Evolutionary conservation across 78 protist genomes (phyloP).

Genomic region (Tieghemostelium lacteum): DNA sequence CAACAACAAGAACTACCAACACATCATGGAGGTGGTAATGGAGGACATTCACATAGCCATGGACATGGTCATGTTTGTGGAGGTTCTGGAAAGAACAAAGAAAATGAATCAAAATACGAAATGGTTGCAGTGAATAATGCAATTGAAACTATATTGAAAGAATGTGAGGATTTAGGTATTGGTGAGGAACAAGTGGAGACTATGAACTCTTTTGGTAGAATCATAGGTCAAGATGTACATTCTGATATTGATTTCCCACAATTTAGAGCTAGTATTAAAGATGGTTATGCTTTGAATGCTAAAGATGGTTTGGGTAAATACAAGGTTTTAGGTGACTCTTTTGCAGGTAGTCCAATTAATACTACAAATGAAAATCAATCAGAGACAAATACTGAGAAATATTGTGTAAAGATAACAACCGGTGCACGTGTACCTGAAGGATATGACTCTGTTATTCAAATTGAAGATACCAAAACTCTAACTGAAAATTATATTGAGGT

Average conservation of each 20-base stretch:
- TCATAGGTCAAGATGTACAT: constrained; percentile 46
- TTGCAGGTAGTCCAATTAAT: constrained; percentile 53
- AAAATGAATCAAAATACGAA: constrained; percentile 42
- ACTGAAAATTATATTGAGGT: constrained; percentile 2
- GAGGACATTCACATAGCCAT: background rate
- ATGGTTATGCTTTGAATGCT: constrained; percentile 89
- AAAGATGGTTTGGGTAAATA: constrained; percentile 70
- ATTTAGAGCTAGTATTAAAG: constrained; percentile 88
- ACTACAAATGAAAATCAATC: background rate
- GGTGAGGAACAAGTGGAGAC: background rate
- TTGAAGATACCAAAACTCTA: constrained; percentile 82
- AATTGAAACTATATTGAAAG: constrained; percentile 14
- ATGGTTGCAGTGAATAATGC: constrained; percentile 64
- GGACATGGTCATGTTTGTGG: constrained; percentile 38
- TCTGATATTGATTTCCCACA: constrained; percentile 77
- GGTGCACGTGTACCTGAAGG: constrained; percentile 86
- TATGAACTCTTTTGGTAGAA: constrained; percentile 39
- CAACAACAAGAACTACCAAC: background rate
- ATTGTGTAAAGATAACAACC: constrained; percentile 76
- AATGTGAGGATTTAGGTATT: background rate
- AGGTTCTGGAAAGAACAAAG: constrained; percentile 9
- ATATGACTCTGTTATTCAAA: constrained; percentile 85
- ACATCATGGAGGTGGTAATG: constrained; percentile 1
- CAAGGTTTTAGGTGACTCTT: constrained; percentile 42
- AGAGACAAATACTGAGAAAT: background rate